Evolutionary conservation across 2,329 filamentous ascomycete genomes (phyloP).

Genomic region (Diaporthe citrichinensis): DNA sequence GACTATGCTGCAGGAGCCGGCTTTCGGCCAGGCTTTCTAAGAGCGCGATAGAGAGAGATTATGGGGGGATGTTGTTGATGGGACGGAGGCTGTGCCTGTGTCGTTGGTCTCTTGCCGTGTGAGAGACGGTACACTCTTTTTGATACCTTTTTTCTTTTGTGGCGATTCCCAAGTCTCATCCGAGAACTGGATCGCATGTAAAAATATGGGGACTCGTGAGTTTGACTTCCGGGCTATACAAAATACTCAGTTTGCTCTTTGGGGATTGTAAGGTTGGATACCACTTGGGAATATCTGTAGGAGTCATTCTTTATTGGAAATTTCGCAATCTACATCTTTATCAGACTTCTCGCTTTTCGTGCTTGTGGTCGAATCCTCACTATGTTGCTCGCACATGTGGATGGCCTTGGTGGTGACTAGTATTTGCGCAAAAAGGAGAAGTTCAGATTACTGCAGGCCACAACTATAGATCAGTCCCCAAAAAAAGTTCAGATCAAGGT

Average conservation of each 20-base stretch:
- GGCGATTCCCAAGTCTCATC: background rate
- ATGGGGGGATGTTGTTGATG: background rate
- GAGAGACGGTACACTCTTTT: constrained; percentile 1
- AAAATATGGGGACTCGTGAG: background rate
- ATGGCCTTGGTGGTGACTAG: no score
- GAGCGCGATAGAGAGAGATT: background rate
- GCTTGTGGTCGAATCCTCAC: no score
- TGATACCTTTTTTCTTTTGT: constrained; percentile 34
- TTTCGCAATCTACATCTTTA: background rate
- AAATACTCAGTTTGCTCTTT: constrained; percentile 5
- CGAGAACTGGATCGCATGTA: background rate
- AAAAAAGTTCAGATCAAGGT: no score
- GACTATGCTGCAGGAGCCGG: constrained; percentile 24
- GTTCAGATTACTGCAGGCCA: no score
- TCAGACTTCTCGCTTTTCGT: no score
- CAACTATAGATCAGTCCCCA: no score
- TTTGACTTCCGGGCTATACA: constrained; percentile 1
- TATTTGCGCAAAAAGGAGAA: no score
- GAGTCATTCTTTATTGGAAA: background rate
- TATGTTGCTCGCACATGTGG: no score
- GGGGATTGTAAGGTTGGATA: constrained; percentile 2
- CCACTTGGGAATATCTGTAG: constrained; percentile 3
- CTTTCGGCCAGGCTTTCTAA: constrained; percentile 36
- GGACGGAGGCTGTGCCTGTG: background rate
- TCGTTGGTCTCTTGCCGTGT: background rate